phyloP scores from a whole-genome alignment of 176 grass and related monocot species.

The Eragrostis curvula region DNA sequence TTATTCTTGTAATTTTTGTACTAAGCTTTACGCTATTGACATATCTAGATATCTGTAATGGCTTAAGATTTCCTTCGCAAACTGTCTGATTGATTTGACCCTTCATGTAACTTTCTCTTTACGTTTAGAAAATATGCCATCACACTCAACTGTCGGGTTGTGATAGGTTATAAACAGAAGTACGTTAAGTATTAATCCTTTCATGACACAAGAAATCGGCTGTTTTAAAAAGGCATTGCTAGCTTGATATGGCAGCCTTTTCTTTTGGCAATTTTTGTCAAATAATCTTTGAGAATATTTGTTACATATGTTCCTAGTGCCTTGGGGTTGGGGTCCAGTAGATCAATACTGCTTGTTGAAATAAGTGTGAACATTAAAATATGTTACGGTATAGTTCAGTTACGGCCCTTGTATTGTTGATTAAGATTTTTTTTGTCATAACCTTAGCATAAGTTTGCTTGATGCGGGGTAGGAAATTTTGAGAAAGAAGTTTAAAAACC shows the following conservation, averaged over 20 bases:
- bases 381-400: background rate
- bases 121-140: background rate
- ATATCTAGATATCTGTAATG: background rate
- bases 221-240: background rate
- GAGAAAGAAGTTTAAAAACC: background rate
- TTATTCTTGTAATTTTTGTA: background rate
- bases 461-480: background rate
- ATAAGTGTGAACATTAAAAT: background rate
- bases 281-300: background rate
- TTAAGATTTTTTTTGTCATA: slow-evolving; percentile 8
- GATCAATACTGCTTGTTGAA: background rate
- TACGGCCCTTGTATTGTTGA: background rate
- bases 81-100: background rate
- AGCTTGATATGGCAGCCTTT: background rate
- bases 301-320: background rate
- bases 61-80: background rate
- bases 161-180: slow-evolving; percentile 10
- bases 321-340: background rate
- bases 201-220: background rate
- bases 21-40: background rate
- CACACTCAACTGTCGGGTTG: background rate
- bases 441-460: background rate
- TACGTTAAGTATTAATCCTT: background rate
- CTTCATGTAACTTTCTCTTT: background rate
- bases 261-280: background rate